Evolutionary conservation across 2,329 filamentous ascomycete species (phyloP).

Genomic region (Teratosphaeria nubilosa): DNA sequence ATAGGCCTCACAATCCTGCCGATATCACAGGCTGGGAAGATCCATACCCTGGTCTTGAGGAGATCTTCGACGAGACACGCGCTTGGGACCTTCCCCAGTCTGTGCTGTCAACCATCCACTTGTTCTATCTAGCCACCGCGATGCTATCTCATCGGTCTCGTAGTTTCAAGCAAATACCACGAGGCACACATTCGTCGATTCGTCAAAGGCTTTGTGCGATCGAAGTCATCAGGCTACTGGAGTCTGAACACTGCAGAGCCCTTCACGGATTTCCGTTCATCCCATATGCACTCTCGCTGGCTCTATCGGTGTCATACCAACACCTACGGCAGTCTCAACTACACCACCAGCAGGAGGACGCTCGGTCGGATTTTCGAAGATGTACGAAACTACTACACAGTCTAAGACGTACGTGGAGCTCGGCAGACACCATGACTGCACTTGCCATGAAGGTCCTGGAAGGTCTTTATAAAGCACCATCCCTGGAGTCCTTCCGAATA

Average conservation of each 20-base stretch:
- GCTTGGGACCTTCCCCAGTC: conserved; percentile 28
- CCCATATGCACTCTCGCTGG: conserved; percentile 46
- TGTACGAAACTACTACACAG: conserved; percentile 36
- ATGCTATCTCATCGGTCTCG: conserved; percentile 47
- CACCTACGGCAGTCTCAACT: conserved; percentile 44
- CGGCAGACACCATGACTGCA: conserved; percentile 36
- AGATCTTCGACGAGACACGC: conserved; percentile 30
- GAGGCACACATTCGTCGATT: conserved; percentile 41
- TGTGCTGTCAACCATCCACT: conserved; percentile 39
- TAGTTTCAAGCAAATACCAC: conserved; percentile 29
- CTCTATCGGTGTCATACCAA: conserved; percentile 47
- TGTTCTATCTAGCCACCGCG: conserved; percentile 48
- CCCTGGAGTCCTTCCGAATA: conserved; percentile 19
- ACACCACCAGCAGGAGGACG: conserved; percentile 37
- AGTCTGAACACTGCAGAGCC: conserved; percentile 34
- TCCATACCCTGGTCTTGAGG: conserved; percentile 36
- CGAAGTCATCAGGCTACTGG: conserved; percentile 40
- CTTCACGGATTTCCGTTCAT: conserved; percentile 45
- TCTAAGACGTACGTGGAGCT: conserved; percentile 35
- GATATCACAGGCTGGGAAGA: conserved; percentile 39
- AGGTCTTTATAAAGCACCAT: conserved; percentile 19
- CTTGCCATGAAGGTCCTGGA: conserved; percentile 23
- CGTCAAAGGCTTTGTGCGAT: conserved; percentile 47
- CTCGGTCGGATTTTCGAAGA: conserved; percentile 34
- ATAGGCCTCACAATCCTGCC: conserved; percentile 32